Percentiles rank a stretch among this genome's conserved stretches.
Evolutionary conservation across 164 flowering plant species (phyloP).

Genomic region (Tinospora cordifolia): DNA sequence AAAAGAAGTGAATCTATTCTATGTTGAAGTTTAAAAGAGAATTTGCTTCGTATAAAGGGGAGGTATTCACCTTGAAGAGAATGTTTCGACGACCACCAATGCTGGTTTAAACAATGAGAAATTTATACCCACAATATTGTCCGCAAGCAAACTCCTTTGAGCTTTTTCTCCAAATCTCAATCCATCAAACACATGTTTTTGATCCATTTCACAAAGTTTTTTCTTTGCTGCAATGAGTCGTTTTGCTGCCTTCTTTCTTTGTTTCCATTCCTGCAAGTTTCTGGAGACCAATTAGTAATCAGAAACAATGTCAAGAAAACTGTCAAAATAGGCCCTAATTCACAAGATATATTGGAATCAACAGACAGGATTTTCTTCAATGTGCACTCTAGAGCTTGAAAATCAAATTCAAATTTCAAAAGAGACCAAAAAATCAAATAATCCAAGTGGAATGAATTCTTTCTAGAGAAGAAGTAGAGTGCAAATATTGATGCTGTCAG

Average conservation of each 20-base stretch:
- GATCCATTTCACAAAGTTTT: constrained; percentile 72
- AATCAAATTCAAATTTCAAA: not conserved
- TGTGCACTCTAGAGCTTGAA: not conserved
- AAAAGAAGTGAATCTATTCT: not conserved
- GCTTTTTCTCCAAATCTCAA: constrained; percentile 63
- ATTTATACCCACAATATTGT: constrained; percentile 61
- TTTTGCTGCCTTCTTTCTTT: constrained; percentile 59
- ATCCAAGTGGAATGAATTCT: not conserved
- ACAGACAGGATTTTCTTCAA: not conserved
- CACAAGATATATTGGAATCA: not conserved
- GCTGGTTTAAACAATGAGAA: constrained; percentile 64
- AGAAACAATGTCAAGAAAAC: not conserved
- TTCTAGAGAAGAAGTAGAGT: not conserved
- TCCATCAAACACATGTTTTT: constrained; percentile 77
- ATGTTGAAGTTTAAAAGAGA: not conserved
- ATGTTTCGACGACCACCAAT: constrained; percentile 33
- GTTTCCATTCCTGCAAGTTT: constrained; percentile 76
- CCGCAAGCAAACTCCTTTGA: constrained; percentile 55
- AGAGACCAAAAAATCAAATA: not conserved
- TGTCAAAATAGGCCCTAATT: not conserved
- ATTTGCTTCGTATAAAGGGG: not conserved
- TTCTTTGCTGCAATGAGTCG: constrained; percentile 70
- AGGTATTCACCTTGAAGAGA: constrained; percentile 40
- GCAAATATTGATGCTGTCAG: not conserved
- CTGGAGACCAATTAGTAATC: constrained; percentile 5